These are phyloP conservation scores for Fusarium sp. DNA, from an alignment of 2,329 filamentous ascomycete genomes.

Conservation along the genomic window DNA sequence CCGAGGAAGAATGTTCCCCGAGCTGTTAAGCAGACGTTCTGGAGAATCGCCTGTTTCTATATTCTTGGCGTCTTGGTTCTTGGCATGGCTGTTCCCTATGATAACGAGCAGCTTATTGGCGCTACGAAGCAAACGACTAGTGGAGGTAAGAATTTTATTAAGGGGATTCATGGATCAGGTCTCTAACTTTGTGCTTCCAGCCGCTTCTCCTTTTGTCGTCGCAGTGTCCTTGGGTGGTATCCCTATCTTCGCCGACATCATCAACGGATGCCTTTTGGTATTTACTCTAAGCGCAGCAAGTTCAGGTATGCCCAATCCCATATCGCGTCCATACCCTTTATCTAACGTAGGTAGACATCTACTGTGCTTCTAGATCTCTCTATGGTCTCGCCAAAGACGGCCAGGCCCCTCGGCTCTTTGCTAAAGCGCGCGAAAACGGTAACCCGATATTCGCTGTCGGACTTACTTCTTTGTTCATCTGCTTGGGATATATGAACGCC, in stretches of 20 bases:
- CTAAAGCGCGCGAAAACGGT: conserved; percentile 54
- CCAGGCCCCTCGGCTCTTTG: conserved; percentile 52
- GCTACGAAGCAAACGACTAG: conserved; percentile 34
- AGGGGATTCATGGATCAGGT: too few relatives aligned
- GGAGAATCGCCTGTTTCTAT: conserved; percentile 49
- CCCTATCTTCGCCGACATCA: conserved; percentile 35
- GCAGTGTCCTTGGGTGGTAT: conserved; percentile 41
- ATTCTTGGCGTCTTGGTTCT: conserved; percentile 43
- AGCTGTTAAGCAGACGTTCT: conserved; percentile 47
- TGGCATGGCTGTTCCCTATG: conserved; percentile 48
- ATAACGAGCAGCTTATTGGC: conserved; percentile 29
- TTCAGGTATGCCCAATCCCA: conserved; percentile 11
- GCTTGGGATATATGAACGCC: conserved; percentile 59
- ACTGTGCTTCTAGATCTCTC: conserved; percentile 59
- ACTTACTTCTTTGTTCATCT: conserved; percentile 53
- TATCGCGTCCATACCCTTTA: too few relatives aligned
- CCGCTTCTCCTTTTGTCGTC: conserved; percentile 48
- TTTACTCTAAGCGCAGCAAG: conserved; percentile 47
- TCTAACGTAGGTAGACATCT: conserved; percentile 37
- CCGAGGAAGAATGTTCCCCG: conserved; percentile 44
- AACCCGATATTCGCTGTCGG: conserved; percentile 59
- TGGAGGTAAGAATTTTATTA: conserved; percentile 5
- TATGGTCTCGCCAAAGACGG: conserved; percentile 55
- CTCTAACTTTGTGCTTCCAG: neutral
- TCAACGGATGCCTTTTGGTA: conserved; percentile 46